Base-by-base conservation (phyloP, 1,284 basidiomycete genomes). In the Heterobasidion parviporum region DNA sequence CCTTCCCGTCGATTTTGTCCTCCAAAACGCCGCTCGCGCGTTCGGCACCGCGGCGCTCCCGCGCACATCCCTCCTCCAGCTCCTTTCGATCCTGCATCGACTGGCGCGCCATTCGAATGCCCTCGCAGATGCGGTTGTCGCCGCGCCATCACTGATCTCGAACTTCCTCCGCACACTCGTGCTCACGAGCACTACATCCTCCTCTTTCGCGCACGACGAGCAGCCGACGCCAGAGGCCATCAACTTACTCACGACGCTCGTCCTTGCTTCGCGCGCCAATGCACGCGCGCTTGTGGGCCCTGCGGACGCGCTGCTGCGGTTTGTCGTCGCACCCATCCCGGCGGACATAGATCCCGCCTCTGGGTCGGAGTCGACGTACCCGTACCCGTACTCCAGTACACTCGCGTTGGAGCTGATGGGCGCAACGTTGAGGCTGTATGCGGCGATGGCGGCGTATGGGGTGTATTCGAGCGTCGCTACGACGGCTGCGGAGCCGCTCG, bases 221-320 rank as follows among this genome's bases (percentile, higher is more conserved):
- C 68, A 10, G 79, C 77, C 1, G 74, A 92, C 32, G 82, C 85
- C 87, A 2, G n/a, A 12, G 53, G 73, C 82, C 32, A 81, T 92
- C 70, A 72, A 83, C 0, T 78, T 94, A 0, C 75, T 97, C 46
- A 85, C 89, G 35, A 96, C 92, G 65, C 68, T 94, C 2, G 72
- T 80, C 0, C 74, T 70, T 0, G 67, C 69, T 0, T 89, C 89
- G 0, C 80, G 92, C 26, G 64, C 73, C 0, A 86, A 83, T 58
- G 93, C 94, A 0, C 70, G 72, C 12, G 69, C 74, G 1, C 71
- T 94, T 2, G 66, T 77, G 54, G 77, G 80, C 56, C 67, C 78
- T 54, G 73, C 82, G 33, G 81, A 92, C 70, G 72, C 83, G 0
- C 78, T 94, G 0, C 75, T 97, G 47, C 85, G 89, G 35, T 96